Percentiles rank a stretch among this genome's conserved stretches.
Evolutionary conservation across 2,329 filamentous ascomycete species (phyloP).

Genomic region (Pyrenophora graminea): DNA sequence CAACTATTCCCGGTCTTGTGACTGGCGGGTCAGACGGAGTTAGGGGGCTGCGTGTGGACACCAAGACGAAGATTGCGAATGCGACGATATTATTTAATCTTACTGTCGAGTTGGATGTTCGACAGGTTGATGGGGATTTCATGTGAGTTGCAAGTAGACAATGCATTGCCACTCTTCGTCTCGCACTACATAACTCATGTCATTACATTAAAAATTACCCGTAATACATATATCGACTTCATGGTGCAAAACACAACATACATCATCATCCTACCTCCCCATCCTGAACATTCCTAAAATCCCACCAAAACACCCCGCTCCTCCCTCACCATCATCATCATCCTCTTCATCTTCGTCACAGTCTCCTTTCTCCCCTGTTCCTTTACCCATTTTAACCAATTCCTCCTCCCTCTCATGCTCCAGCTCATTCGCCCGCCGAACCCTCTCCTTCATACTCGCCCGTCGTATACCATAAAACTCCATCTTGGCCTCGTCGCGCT

Average conservation of each 20-base stretch:
- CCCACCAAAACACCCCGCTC: constrained; percentile 9
- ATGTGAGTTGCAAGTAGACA: neutral
- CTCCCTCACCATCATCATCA: neutral
- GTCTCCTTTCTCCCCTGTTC: neutral
- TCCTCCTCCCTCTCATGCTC: constrained; percentile 33
- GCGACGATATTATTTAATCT: neutral
- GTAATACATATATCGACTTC: neutral
- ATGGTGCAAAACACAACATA: neutral
- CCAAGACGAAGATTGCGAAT: neutral
- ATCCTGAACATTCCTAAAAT: constrained; percentile 1
- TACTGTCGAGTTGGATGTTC: neutral
- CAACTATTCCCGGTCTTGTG: neutral
- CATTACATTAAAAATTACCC: neutral
- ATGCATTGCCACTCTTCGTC: too few species aligned
- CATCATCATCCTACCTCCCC: neutral
- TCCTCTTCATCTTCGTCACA: neutral
- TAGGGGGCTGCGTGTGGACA: neutral
- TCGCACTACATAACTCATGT: too few species aligned
- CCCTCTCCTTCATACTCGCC: constrained; percentile 29
- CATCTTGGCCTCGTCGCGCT: constrained; percentile 26
- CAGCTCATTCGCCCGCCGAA: constrained; percentile 35
- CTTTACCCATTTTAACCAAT: constrained; percentile 6
- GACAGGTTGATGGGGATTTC: neutral
- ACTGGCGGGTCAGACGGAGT: neutral
- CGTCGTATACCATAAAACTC: constrained; percentile 10